These are phyloP conservation scores for Secale cereale DNA, from an alignment of 176 grass and related monocot genomes.

Conservation along the genomic window DNA sequence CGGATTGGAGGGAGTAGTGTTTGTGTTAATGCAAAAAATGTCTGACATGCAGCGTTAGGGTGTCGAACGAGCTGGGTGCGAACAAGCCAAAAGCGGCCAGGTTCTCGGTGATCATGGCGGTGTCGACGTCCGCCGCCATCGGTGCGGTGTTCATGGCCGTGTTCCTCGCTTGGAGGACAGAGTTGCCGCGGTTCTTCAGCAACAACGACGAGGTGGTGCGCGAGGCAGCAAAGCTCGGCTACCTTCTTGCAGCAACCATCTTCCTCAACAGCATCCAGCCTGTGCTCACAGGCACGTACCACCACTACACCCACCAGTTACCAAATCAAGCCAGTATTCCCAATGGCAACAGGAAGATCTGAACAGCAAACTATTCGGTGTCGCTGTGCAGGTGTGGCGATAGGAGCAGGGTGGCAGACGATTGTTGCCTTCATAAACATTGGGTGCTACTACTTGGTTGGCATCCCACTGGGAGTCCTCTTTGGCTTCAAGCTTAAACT, in stretches of 20 bases:
- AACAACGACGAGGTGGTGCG: constrained; percentile 46
- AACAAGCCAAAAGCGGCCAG: constrained; percentile 64
- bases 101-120: constrained; percentile 65
- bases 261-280: constrained; percentile 95
- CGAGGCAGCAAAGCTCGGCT: constrained; percentile 56
- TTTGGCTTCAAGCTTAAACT: constrained; percentile 75
- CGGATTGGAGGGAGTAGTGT: too few species aligned
- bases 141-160: constrained; percentile 55
- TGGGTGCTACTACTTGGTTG: constrained; percentile 83
- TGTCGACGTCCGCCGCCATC: constrained; percentile 56
- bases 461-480: constrained; percentile 66
- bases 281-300: constrained; percentile 74
- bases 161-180: constrained; percentile 51
- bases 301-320: background rate
- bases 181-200: constrained; percentile 66
- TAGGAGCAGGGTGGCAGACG: constrained; percentile 90
- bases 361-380: background rate
- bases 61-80: constrained; percentile 92
- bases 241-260: constrained; percentile 70
- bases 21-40: too few species aligned
- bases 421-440: constrained; percentile 75
- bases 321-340: background rate
- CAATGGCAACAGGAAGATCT: background rate
- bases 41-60: constrained; percentile 56
- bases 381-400: constrained; percentile 64